phyloP scores from a whole-genome alignment of 23 red algal genomes.

The Gracilaria gracilis region DNA sequence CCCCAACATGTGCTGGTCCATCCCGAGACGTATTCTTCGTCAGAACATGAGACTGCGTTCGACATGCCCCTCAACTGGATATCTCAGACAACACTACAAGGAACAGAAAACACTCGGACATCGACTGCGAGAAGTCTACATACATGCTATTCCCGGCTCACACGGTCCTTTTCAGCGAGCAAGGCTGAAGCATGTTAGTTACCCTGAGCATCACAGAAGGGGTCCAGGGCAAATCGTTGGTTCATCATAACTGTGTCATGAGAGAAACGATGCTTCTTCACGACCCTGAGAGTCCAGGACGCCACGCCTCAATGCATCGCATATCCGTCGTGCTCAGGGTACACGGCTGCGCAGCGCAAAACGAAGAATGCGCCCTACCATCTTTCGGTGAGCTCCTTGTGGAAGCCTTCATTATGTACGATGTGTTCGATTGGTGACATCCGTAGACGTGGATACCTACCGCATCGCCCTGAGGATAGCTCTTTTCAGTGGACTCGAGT shows the following conservation, averaged over 20 bases:
- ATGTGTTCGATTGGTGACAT: not conserved
- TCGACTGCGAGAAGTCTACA: not conserved
- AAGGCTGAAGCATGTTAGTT: not conserved
- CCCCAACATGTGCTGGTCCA: too few relatives aligned
- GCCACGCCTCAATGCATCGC: not conserved
- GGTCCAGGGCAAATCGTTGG: too few relatives aligned
- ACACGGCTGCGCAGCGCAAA: not conserved
- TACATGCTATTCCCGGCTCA: not conserved
- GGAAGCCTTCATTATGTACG: not conserved
- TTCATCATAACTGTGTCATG: not conserved
- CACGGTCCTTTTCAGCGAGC: not conserved
- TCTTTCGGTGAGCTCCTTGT: not conserved
- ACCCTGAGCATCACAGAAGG: not conserved
- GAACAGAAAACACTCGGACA: not conserved
- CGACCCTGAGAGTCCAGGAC: not conserved
- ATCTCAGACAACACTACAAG: not conserved
- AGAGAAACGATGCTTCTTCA: not conserved
- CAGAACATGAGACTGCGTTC: too few relatives aligned
- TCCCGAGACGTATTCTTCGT: too few relatives aligned
- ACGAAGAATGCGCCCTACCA: not conserved
- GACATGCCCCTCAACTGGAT: not conserved
- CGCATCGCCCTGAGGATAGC: slow-evolving; percentile 63
- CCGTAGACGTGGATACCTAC: not conserved
- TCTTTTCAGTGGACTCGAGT: slow-evolving; percentile 37
- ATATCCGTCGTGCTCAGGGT: too few relatives aligned